phyloP scores from a whole-genome alignment of 1,284 basidiomycete species.

The Trichosporon coremiiforme region DNA sequence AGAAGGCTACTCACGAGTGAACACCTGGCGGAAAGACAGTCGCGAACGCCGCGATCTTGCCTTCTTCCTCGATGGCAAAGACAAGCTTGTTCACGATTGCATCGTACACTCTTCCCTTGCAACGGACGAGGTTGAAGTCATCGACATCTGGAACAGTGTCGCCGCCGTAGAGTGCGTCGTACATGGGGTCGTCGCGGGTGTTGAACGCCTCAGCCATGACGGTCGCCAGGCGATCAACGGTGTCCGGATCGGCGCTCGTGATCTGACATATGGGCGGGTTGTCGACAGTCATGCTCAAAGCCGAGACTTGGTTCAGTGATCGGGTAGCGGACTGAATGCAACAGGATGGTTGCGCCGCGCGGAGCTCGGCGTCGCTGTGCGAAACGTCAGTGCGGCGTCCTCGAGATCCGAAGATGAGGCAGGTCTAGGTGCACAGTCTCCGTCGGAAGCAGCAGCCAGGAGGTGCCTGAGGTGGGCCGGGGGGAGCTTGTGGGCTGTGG shows the following conservation, averaged over 20 bases:
- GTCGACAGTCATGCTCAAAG: background rate
- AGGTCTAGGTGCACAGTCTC: background rate
- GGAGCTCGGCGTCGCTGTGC: background rate
- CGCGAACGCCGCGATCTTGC: background rate
- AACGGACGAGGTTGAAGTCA: conserved; percentile 13
- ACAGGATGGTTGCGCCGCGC: background rate
- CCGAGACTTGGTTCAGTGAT: background rate
- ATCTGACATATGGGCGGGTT: background rate
- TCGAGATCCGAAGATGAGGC: background rate
- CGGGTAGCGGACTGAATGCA: background rate
- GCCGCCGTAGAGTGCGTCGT: conserved; percentile 17
- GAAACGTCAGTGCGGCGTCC: background rate
- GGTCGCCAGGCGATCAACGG: conserved; percentile 9
- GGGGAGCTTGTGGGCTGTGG: too few relatives aligned
- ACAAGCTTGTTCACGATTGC: background rate
- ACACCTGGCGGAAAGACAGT: conserved; percentile 19
- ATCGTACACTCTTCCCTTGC: conserved; percentile 18
- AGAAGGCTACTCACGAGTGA: background rate
- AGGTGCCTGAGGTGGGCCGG: conserved; percentile 1
- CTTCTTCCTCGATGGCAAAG: conserved; percentile 3
- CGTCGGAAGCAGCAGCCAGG: background rate
- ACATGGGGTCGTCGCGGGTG: conserved; percentile 17
- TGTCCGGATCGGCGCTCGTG: background rate
- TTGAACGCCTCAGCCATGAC: conserved; percentile 21
- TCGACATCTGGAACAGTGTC: background rate